Evolutionary conservation across 2,329 filamentous ascomycete species (phyloP), one percentile per base, ranked within the genome.

Genomic region (Diplodia sapinea): DNA sequence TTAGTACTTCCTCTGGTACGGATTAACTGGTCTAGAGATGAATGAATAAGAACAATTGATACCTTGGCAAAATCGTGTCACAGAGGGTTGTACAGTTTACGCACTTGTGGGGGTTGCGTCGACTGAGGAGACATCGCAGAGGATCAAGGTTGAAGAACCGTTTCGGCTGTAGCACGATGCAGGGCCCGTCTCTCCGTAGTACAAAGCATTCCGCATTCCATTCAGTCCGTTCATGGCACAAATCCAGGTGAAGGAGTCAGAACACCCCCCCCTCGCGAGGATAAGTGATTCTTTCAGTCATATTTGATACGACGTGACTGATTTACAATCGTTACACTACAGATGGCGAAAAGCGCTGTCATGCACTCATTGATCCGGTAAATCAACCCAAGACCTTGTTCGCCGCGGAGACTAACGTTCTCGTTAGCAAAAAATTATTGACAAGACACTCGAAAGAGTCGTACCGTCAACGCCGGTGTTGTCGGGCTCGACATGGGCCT

Each of bases 401-500:
- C n/a, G 67, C 67, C 4, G 67, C 56, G 29, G 67, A 68, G 33
- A 68, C 67, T 68, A 50, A 23, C 20, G 31, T 56, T 23, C 5
- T 20, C 17, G 38, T 56, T 50, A 68, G 59, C 13, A 33, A 12
- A 4, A 1, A 20, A n/a, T 11, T 36, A 15, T 5, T 51, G 17
- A n/a, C 23, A 40, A 33, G 76, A 36, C 36, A n/a, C 20, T 15
- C 11, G 17, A 76, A 50, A 70, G 73, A 23, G 31, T 71, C 84
- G 79, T 82, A 93, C 92, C 90, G 71, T 90, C 84, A 59, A 93
- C 86, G 40, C 93, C 92, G 49, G 91, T 95, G 81, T 91, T 94
- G 79, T 97, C 94, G 12, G 93, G 90, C 85, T 97, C 94, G 64
- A 97, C 87, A 74, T 93, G 88, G 23, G 90, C 86, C 74, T 89